Conservation (phyloP, 208 protist species). For the Acanthamoeba castellanii region DNA sequence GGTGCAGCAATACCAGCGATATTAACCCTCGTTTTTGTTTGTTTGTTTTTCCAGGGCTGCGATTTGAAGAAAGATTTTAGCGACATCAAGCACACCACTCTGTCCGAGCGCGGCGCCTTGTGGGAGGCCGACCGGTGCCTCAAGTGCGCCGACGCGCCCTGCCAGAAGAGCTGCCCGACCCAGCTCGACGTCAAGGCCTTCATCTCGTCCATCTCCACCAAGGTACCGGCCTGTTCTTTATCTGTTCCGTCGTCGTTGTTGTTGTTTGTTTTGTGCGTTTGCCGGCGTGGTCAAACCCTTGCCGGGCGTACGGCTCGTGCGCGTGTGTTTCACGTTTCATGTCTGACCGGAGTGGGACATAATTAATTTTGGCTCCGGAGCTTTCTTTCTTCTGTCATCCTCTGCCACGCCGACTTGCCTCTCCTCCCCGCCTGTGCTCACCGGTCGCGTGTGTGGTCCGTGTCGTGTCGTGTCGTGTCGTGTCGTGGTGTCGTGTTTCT, state of each 20-base stretch:
- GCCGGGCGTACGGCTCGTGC: no score
- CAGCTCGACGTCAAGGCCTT: slow-evolving; percentile 89
- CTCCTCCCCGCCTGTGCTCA: no score
- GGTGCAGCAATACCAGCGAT: not conserved
- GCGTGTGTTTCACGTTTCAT: no score
- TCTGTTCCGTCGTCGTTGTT: not conserved
- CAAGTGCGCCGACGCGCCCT: slow-evolving; percentile 89
- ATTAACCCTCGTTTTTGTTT: not conserved
- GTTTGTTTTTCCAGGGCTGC: slow-evolving; percentile 71
- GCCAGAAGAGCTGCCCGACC: slow-evolving; percentile 90
- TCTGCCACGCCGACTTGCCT: no score
- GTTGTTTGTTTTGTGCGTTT: not conserved
- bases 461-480: no score
- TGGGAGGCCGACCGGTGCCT: slow-evolving; percentile 84
- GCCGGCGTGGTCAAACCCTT: not conserved
- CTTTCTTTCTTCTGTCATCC: no score
- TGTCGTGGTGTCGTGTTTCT: no score
- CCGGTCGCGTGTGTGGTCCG: no score
- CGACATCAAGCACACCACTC: slow-evolving; percentile 89
- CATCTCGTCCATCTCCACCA: slow-evolving; percentile 87
- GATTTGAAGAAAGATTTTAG: slow-evolving; percentile 86
- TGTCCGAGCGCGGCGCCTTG: slow-evolving; percentile 87
- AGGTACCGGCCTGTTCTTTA: not conserved
- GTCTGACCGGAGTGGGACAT: not conserved
- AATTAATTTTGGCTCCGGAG: not conserved